phyloP scores from a whole-genome alignment of 495 filamentous ascomycete genomes.

The Lindgomyces ingoldianus region DNA sequence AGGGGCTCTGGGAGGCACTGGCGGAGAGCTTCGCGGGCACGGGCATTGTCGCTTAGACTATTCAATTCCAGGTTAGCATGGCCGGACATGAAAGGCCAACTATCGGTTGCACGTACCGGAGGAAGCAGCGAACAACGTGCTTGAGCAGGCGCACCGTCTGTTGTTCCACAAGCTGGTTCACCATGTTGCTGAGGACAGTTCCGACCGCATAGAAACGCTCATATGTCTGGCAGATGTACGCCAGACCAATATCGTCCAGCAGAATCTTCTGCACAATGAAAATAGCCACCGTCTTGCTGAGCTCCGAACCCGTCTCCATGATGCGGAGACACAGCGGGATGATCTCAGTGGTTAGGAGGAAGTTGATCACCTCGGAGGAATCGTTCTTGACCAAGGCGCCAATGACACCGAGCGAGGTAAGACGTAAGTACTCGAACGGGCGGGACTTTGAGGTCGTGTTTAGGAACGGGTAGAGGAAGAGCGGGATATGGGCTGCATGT shows the following conservation, averaged over 20 bases:
- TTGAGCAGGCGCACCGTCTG: conserved; percentile 95
- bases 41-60: conserved; percentile 92
- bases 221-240: conserved; percentile 98
- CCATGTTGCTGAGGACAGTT: conserved; percentile 98
- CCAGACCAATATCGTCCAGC: conserved; percentile 93
- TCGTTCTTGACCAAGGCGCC: conserved; percentile 98
- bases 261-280: conserved; percentile 99
- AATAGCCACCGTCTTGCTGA: conserved; percentile 98
- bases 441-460: conserved; percentile 99
- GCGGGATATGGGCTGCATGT: conserved; percentile 84
- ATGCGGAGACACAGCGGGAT: conserved; percentile 97
- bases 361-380: conserved; percentile 97
- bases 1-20: conserved; percentile 97
- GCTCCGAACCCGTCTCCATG: conserved; percentile 98
- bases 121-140: conserved; percentile 96
- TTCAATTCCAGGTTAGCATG: conserved; percentile 17
- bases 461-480: conserved; percentile 97
- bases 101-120: conserved; percentile 61
- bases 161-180: conserved; percentile 92
- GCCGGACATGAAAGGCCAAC: conserved; percentile 11
- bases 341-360: conserved; percentile 97
- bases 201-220: conserved; percentile 99
- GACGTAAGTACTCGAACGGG: conserved; percentile 95
- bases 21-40: conserved; percentile 89
- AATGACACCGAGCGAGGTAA: conserved; percentile 98